Evolutionary conservation across 1,284 basidiomycete species (phyloP).

Genomic region (Sanguinoderma infundibulare): DNA sequence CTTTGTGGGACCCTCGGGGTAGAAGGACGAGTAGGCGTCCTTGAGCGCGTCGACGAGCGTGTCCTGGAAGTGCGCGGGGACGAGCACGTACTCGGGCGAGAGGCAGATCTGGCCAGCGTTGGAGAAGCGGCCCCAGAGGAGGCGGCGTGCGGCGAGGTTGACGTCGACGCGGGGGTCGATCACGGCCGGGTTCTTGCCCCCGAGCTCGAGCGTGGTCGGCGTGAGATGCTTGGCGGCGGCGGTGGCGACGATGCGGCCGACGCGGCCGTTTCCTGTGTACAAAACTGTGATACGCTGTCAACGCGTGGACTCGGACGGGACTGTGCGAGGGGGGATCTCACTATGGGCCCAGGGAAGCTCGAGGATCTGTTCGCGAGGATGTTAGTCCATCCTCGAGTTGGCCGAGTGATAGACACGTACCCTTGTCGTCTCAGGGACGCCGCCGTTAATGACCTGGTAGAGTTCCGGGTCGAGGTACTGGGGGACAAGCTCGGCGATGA

Average conservation of each 20-base stretch:
- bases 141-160: constrained; percentile 58
- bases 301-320: no score
- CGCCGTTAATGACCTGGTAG: constrained; percentile 78
- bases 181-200: constrained; percentile 88
- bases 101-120: constrained; percentile 60
- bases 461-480: constrained; percentile 83
- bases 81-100: constrained; percentile 61
- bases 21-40: constrained; percentile 61
- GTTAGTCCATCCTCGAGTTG: not conserved
- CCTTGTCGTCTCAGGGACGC: constrained; percentile 73
- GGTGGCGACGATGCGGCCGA: constrained; percentile 78
- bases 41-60: constrained; percentile 64
- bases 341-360: constrained; percentile 89
- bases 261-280: constrained; percentile 63
- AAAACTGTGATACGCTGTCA: not conserved
- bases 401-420: constrained; percentile 35
- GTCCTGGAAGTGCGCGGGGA: constrained; percentile 64
- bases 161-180: constrained; percentile 73
- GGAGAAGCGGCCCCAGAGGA: constrained; percentile 77
- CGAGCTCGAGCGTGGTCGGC: constrained; percentile 75
- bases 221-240: constrained; percentile 91
- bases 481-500: constrained; percentile 76
- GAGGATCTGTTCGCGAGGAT: constrained; percentile 53
- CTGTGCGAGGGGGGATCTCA: constrained; percentile 41
- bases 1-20: constrained; percentile 48